Conservation (phyloP, 2,329 filamentous ascomycete species). For the Colletotrichum paranaense region DNA sequence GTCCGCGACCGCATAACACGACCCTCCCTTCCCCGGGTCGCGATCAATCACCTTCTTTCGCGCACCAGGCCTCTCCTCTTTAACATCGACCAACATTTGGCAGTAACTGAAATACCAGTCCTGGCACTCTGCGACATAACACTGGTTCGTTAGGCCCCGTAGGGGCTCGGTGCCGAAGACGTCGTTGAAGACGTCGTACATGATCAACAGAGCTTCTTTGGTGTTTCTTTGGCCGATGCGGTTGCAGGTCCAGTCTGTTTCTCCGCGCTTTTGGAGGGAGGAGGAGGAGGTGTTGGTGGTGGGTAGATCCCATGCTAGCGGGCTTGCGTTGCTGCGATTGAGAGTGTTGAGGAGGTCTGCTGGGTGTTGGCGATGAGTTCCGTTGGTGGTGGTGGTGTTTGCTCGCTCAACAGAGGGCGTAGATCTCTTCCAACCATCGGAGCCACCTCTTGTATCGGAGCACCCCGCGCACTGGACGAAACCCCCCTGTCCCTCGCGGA, state of each 20-base stretch:
- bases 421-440: too few species aligned
- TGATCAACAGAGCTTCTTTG: neutral
- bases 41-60: neutral
- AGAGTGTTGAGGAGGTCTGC: too few species aligned
- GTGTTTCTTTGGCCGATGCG: neutral
- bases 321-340: neutral
- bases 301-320: neutral
- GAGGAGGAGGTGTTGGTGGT: neutral
- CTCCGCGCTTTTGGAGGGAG: neutral
- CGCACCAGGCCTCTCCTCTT: neutral
- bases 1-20: neutral
- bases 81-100: neutral
- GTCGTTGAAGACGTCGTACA: neutral
- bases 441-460: too few species aligned
- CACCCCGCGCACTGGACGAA: neutral
- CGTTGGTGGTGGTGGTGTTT: too few species aligned
- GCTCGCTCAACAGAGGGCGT: too few species aligned
- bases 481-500: neutral
- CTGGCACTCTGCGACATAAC: conserved; percentile 3
- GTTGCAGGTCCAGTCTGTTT: neutral
- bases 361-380: too few species aligned
- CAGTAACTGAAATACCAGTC: neutral
- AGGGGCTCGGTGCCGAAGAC: neutral
- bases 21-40: neutral
- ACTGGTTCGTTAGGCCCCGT: neutral